Conservation (phyloP, 257 asterid genomes). For the Apocynum venetum region DNA sequence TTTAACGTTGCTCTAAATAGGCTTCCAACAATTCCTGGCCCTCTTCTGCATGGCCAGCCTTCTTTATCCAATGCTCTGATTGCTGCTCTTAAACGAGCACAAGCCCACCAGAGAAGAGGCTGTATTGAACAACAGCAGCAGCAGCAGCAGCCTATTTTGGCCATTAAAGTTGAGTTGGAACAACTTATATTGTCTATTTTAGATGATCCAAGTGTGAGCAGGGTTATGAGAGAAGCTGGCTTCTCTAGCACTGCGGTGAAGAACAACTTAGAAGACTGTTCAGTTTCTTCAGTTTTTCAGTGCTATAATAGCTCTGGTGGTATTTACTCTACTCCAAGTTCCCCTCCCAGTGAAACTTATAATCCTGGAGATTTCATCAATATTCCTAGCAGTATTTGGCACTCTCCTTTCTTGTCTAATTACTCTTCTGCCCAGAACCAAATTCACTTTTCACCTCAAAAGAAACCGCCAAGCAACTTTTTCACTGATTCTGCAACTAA, state of each 20-base stretch:
- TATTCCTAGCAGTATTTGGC: conserved; percentile 27
- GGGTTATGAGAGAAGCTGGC: conserved; percentile 91
- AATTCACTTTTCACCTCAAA: conserved; percentile 36
- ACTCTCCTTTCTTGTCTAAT: conserved; percentile 18
- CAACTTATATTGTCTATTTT: conserved; percentile 68
- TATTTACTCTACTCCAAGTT: conserved; percentile 63
- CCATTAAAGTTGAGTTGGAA: conserved; percentile 66
- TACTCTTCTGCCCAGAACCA: conserved; percentile 28
- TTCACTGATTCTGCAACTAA: not conserved
- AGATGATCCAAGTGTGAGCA: conserved; percentile 83
- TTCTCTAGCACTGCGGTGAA: conserved; percentile 63
- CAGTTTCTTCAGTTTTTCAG: conserved; percentile 44
- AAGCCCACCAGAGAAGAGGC: conserved; percentile 73
- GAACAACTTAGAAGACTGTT: conserved; percentile 40
- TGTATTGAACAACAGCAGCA: conserved; percentile 63
- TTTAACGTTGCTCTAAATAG: conserved; percentile 87
- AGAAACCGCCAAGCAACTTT: conserved; percentile 8
- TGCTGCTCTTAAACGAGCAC: conserved; percentile 81
- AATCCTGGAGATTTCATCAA: conserved; percentile 7
- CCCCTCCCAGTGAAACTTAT: conserved; percentile 39
- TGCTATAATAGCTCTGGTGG: conserved; percentile 53
- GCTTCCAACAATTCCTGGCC: conserved; percentile 65
- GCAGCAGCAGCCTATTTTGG: conserved; percentile 43
- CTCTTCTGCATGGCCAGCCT: conserved; percentile 67
- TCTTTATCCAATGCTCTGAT: conserved; percentile 69